phyloP scores from a whole-genome alignment of 176 grass and related monocot genomes.

The Zea luxurians region DNA sequence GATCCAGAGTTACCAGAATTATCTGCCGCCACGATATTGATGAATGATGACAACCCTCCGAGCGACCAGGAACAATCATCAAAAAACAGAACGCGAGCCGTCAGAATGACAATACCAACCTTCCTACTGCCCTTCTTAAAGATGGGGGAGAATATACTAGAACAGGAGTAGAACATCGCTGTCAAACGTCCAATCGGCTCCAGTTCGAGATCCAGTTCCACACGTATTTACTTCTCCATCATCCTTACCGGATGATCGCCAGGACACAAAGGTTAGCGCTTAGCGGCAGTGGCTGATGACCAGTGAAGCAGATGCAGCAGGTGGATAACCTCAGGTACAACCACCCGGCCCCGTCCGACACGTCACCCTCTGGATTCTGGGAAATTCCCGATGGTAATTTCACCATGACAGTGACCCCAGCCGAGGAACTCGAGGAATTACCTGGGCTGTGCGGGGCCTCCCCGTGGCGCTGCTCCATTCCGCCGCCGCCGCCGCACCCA shows the following conservation, averaged over 20 bases:
- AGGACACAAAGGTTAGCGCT: neutral
- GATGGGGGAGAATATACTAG: neutral
- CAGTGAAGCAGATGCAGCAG: neutral
- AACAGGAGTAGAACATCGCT: neutral
- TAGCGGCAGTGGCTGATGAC: neutral
- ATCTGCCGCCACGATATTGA: neutral
- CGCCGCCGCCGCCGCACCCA: slow-evolving; percentile 21
- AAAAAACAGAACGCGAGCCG: neutral
- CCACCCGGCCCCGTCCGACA: neutral
- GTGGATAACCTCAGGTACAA: slow-evolving; percentile 19
- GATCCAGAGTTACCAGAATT: neutral
- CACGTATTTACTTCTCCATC: slow-evolving; percentile 2
- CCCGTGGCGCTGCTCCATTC: slow-evolving; percentile 40
- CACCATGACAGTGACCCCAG: neutral
- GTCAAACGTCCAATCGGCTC: slow-evolving; percentile 8
- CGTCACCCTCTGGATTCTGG: neutral
- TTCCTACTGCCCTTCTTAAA: neutral
- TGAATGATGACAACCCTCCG: neutral
- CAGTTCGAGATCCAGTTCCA: neutral
- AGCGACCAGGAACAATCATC: neutral
- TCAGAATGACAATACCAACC: neutral
- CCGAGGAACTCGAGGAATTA: slow-evolving; percentile 23
- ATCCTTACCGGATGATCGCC: slow-evolving; percentile 16
- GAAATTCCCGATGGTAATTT: slow-evolving; percentile 4
- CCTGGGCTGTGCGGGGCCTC: slow-evolving; percentile 42